These are phyloP conservation scores for Phyllosticta citriasiana DNA, from an alignment of 2,329 filamentous ascomycete species.

Conservation along the genomic window DNA sequence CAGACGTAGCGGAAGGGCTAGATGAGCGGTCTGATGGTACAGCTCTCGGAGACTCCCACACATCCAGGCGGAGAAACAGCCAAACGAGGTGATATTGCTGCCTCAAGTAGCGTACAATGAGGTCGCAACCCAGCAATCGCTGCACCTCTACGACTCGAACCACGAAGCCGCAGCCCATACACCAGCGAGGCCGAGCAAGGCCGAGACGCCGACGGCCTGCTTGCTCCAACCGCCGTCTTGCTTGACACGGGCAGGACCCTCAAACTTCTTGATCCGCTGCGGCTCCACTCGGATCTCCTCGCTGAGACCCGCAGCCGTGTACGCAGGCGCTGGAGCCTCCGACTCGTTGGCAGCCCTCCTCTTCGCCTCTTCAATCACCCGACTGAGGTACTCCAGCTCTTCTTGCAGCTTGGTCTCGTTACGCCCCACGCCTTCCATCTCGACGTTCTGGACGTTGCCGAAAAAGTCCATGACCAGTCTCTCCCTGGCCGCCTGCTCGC, in stretches of 20 bases:
- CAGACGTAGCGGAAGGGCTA: too few species aligned
- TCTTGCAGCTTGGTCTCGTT: slow-evolving; percentile 44
- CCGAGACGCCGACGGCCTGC: slow-evolving; percentile 29
- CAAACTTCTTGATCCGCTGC: slow-evolving; percentile 16
- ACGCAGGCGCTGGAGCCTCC: slow-evolving; percentile 14
- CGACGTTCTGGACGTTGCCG: slow-evolving; percentile 94
- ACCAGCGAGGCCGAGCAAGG: slow-evolving; percentile 28
- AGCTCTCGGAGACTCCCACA: too few species aligned
- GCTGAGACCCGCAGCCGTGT: slow-evolving; percentile 16
- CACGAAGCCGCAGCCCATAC: slow-evolving; percentile 32
- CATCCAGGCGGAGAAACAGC: too few species aligned
- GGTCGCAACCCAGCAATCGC: background rate
- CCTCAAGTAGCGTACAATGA: background rate
- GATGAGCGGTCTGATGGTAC: too few species aligned
- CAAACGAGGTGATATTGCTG: background rate
- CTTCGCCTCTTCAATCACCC: slow-evolving; percentile 46
- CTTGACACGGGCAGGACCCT: slow-evolving; percentile 26
- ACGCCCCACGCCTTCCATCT: slow-evolving; percentile 55
- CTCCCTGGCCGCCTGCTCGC: slow-evolving; percentile 64
- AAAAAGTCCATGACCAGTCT: slow-evolving; percentile 94
- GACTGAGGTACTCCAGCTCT: slow-evolving; percentile 64
- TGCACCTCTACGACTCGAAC: slow-evolving; percentile 18
- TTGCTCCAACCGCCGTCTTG: slow-evolving; percentile 30
- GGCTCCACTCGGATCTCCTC: slow-evolving; percentile 7
- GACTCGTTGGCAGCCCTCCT: slow-evolving; percentile 26